Evolutionary conservation across 108 stramenopile species (phyloP).

Genomic region (Cyclostephanos tholiformis): DNA sequence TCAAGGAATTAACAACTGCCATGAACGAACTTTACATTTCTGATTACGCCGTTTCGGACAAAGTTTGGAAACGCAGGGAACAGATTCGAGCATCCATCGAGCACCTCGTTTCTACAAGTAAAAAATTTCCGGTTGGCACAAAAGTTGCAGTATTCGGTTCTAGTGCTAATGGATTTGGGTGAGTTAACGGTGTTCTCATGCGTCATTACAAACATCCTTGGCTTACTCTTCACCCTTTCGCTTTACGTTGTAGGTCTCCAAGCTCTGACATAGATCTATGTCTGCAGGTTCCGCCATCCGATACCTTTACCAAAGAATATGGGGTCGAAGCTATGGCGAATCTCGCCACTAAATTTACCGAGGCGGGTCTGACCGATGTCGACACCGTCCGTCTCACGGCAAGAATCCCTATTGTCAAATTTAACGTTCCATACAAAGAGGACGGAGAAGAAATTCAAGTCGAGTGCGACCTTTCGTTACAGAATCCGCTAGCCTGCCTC

Average conservation of each 20-base stretch:
- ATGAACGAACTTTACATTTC: constrained; percentile 55
- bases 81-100: constrained; percentile 64
- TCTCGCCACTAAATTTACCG: constrained; percentile 66
- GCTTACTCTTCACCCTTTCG: neutral
- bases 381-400: constrained; percentile 90
- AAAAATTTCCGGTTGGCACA: constrained; percentile 78
- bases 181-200: constrained; percentile 16
- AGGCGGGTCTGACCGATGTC: constrained; percentile 85
- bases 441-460: constrained; percentile 69
- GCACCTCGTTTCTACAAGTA: constrained; percentile 57
- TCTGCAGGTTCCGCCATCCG: constrained; percentile 66
- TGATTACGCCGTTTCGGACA: constrained; percentile 56
- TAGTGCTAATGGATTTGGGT: constrained; percentile 90
- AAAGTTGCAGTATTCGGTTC: constrained; percentile 87
- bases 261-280: constrained; percentile 90
- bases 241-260: constrained; percentile 43
- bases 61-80: constrained; percentile 64
- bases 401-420: constrained; percentile 96
- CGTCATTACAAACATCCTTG: constrained; percentile 1
- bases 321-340: constrained; percentile 79
- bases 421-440: constrained; percentile 65
- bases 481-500: constrained; percentile 94
- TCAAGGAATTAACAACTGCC: constrained; percentile 67
- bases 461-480: constrained; percentile 95
- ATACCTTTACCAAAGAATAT: constrained; percentile 41